Evolutionary conservation across 495 filamentous ascomycete genomes (phyloP).

Genomic region (Neurospora sp.): DNA sequence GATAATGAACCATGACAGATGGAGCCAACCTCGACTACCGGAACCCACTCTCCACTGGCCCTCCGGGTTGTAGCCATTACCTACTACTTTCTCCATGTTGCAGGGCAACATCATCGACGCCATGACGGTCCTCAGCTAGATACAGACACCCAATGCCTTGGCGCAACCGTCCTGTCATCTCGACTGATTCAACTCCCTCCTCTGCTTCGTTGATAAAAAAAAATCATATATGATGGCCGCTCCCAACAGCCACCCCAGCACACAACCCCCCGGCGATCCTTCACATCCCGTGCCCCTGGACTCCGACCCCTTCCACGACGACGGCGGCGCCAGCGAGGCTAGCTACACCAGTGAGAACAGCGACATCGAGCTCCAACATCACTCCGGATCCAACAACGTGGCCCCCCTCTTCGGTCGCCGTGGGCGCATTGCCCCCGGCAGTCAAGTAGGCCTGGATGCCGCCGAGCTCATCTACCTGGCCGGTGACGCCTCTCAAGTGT

Average conservation of each 20-base stretch:
- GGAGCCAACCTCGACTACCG: neutral
- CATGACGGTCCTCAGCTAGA: neutral
- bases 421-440: conserved; percentile 3
- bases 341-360: conserved; percentile 3
- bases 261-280: neutral
- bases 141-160: neutral
- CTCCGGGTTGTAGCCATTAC: neutral
- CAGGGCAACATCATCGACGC: neutral
- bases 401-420: conserved; percentile 11
- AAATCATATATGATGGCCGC: neutral
- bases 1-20: neutral
- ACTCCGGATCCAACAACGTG: conserved; percentile 15
- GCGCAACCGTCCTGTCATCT: neutral
- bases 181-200: neutral
- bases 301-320: neutral
- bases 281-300: neutral
- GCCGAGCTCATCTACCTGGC: neutral
- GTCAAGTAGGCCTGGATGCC: conserved; percentile 3
- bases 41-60: neutral
- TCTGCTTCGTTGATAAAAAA: neutral
- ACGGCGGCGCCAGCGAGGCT: neutral
- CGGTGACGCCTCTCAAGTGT: neutral
- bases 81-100: neutral
- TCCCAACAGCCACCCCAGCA: neutral
- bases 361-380: conserved; percentile 13